These are phyloP conservation scores for Herpetomonas muscarum DNA, from an alignment of 208 protist genomes.

Conservation along the genomic window DNA sequence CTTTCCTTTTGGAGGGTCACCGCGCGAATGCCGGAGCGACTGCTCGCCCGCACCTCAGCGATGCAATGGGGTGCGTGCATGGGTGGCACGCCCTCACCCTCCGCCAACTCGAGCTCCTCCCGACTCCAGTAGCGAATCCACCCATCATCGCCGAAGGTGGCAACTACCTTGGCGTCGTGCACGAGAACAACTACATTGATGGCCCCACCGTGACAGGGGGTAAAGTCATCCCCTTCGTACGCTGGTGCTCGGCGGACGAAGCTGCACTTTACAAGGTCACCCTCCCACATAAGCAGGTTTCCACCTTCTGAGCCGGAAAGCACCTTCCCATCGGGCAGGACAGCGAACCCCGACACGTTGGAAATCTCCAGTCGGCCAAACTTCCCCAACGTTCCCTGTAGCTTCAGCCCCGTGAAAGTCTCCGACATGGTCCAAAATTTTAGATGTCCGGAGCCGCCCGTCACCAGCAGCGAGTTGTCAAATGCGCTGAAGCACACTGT, in stretches of 20 bases:
- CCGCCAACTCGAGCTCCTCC: conserved; percentile 87
- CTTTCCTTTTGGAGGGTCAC: conserved; percentile 38
- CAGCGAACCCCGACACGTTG: conserved; percentile 91
- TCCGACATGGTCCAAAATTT: conserved; percentile 98
- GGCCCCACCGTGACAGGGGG: conserved; percentile 78
- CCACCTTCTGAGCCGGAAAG: conserved; percentile 94
- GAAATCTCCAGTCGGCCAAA: conserved; percentile 97
- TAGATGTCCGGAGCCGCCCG: conserved; percentile 94
- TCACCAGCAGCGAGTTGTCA: conserved; percentile 90
- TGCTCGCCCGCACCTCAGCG: conserved; percentile 56
- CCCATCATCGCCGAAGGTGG: conserved; percentile 95
- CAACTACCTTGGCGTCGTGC: conserved; percentile 59
- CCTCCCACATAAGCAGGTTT: conserved; percentile 97
- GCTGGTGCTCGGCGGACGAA: conserved; percentile 54
- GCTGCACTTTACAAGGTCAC: conserved; percentile 93
- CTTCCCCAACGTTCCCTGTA: conserved; percentile 96
- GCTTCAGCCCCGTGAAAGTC: conserved; percentile 98
- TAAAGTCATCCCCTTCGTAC: conserved; percentile 10
- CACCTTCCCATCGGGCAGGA: conserved; percentile 94
- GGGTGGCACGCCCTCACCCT: conserved; percentile 76
- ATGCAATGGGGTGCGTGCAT: conserved; percentile 76
- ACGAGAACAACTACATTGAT: conserved; percentile 89
- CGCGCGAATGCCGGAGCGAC: conserved; percentile 52
- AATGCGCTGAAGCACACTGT: conserved; percentile 91
- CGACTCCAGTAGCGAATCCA: conserved; percentile 94